Percentiles rank a stretch among this genome's conserved stretches.
Evolutionary conservation across 805 yeast genomes (phyloP).

Genomic region (Wickerhamiella australiensis): DNA sequence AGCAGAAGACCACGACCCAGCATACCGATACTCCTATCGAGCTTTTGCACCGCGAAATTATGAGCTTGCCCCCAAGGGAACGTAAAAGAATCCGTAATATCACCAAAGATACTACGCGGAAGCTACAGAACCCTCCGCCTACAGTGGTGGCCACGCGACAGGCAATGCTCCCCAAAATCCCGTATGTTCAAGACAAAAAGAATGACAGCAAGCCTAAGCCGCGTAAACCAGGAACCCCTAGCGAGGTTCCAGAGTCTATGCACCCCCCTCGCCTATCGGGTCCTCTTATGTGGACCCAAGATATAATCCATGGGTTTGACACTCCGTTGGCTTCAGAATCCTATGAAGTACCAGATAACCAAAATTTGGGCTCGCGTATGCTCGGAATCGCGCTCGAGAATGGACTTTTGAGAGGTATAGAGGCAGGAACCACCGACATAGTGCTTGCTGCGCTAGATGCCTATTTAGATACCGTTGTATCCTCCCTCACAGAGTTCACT

Average conservation of each 20-base stretch:
- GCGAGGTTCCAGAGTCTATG: constrained; percentile 13
- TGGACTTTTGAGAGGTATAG: constrained; percentile 75
- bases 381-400: constrained; percentile 77
- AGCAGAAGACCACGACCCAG: constrained; percentile 28
- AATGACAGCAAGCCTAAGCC: constrained; percentile 1
- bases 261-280: constrained; percentile 25
- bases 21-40: constrained; percentile 46
- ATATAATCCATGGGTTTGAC: constrained; percentile 72
- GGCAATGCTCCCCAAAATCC: constrained; percentile 70
- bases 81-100: constrained; percentile 74
- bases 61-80: constrained; percentile 76
- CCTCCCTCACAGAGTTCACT: constrained; percentile 50
- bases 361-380: constrained; percentile 53
- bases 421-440: constrained; percentile 65
- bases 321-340: constrained; percentile 68
- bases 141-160: constrained; percentile 31
- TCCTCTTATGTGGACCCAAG: constrained; percentile 70
- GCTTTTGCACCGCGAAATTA: constrained; percentile 70
- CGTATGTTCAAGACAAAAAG: constrained; percentile 38
- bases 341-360: constrained; percentile 73
- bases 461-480: constrained; percentile 63
- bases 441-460: constrained; percentile 69
- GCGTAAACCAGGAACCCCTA: not conserved
- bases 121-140: constrained; percentile 32
- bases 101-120: constrained; percentile 70